These are phyloP conservation scores for Tanacetum coccineum DNA, from an alignment of 129 eudicot species.

Conservation along the genomic window DNA sequence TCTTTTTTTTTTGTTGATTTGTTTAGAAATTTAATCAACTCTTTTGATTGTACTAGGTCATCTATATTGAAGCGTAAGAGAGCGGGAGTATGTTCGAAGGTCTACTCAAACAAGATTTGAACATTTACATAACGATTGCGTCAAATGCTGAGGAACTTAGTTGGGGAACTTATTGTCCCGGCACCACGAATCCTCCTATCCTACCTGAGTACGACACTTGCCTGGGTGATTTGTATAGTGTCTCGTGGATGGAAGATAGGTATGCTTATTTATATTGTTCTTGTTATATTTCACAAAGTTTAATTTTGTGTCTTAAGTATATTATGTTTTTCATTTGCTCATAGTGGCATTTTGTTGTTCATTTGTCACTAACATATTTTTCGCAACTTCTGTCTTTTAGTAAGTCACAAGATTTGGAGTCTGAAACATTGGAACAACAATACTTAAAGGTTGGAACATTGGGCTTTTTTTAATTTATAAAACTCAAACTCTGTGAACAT, in stretches of 20 bases:
- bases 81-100: constrained; percentile 92
- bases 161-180: constrained; percentile 92
- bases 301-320: too few species aligned
- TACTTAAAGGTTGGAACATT: too few species aligned
- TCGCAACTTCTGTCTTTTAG: too few species aligned
- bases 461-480: too few species aligned
- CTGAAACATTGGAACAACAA: too few species aligned
- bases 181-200: constrained; percentile 63
- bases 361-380: too few species aligned
- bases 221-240: constrained; percentile 91
- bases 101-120: constrained; percentile 57
- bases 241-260: constrained; percentile 99
- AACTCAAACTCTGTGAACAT: too few species aligned
- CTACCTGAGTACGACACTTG: constrained; percentile 78
- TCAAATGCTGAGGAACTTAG: constrained; percentile 81
- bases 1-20: too few species aligned
- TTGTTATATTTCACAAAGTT: too few species aligned
- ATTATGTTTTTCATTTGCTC: too few species aligned
- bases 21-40: background rate
- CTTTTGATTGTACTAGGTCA: constrained; percentile 44
- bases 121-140: constrained; percentile 81
- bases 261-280: constrained; percentile 6
- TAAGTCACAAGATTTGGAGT: too few species aligned
- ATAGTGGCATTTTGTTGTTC: too few species aligned
- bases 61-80: constrained; percentile 84